These are phyloP conservation scores for Rhododendron mucronatum DNA, from an alignment of 148 eudicot genomes.

Conservation along the genomic window DNA sequence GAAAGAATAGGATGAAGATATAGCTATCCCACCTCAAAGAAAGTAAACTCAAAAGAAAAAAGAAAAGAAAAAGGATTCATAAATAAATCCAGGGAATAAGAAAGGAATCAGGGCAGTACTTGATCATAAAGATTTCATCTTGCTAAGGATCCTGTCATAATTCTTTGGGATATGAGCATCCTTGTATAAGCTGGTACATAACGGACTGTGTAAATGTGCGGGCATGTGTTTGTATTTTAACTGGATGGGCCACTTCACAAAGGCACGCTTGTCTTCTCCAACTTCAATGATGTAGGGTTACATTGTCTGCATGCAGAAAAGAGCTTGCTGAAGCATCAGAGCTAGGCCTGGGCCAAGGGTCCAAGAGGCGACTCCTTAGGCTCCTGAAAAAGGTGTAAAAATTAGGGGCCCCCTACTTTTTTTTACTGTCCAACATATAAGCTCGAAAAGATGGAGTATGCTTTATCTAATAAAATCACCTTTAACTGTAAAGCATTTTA, in stretches of 20 bases:
- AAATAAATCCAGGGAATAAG: background rate
- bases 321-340: background rate
- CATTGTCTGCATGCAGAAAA: constrained; percentile 55
- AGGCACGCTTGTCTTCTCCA: constrained; percentile 10
- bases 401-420: too few species aligned
- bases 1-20: background rate
- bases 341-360: too few species aligned
- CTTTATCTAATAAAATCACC: background rate
- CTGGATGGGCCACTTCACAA: background rate
- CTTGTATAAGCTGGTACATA: background rate
- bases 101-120: background rate
- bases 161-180: background rate
- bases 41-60: background rate
- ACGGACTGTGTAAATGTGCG: background rate
- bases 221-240: background rate
- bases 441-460: too few species aligned
- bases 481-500: constrained; percentile 79
- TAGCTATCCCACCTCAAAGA: background rate
- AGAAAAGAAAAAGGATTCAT: background rate
- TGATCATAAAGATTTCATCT: background rate
- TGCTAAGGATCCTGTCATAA: background rate
- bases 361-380: too few species aligned
- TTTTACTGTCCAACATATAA: too few species aligned
- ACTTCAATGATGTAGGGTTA: constrained; percentile 70
- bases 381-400: too few species aligned